Base-by-base conservation (phyloP, 2,329 filamentous ascomycete species). In the Sclerotinia spermophila region DNA sequence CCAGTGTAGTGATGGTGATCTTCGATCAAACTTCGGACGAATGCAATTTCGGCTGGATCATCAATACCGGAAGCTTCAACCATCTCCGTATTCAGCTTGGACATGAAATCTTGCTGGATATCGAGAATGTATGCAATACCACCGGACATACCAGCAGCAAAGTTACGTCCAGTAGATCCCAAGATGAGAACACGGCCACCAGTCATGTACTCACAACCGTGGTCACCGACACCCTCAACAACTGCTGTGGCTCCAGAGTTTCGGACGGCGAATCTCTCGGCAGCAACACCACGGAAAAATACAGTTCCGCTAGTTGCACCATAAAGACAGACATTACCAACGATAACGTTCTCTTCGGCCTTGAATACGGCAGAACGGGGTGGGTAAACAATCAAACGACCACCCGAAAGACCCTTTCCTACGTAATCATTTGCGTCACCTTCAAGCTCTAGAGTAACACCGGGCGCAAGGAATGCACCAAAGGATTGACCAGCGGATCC, bases 121-220 rank as follows among this genome's bases (percentile, higher is more conserved):
- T 98, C 95, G 42, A 98, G 88, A 68, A 97, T 89, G 78, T 97
- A 98, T 27, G 94, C 94, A 78, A 98, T 97, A 85, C 95, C 95
- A 79, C 95, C 95, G 78, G 94, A 97, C 95, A 98, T 98, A 86
- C 95, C 95, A 73, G 95, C 95, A 77, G 94, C 95, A 79, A 98
- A 98, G 86, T 98, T 98, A 77, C 95, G 94, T 60, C 95, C 95
- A 79, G 94, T 97, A 78, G 88, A 89, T 71, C 95, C 95, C 62
- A 98, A 87, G 78, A 97, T 87, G 74, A 98, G 84, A 66, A 97
- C 86, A 79, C 94, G 93, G 79, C 95, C 95, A 80, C 95, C 95
- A 78, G 95, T 97, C 95, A 98, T 98, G 87, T 98, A 98, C 86
- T 98, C 95, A 80, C 94, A 97, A 73, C 93, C 92, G 81, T 98